phyloP scores from a whole-genome alignment of 805 yeast genomes.

The Kodamaea restingae region DNA sequence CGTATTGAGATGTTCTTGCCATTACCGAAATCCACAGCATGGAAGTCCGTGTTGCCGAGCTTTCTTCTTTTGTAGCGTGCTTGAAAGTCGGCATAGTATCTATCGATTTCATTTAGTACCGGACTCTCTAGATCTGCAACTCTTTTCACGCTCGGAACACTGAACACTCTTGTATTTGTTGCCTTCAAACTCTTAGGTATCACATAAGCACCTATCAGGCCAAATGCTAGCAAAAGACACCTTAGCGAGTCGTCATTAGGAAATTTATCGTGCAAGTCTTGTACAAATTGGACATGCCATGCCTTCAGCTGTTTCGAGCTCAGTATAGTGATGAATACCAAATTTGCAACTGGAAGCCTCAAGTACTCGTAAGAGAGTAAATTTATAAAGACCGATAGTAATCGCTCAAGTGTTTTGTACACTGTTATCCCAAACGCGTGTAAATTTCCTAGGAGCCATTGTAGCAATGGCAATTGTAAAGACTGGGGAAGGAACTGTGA shows the following conservation, averaged over 20 bases:
- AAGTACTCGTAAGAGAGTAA: slow-evolving; percentile 13
- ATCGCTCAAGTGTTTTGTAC: slow-evolving; percentile 2
- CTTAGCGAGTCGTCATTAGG: slow-evolving; percentile 29
- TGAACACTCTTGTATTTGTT: background rate
- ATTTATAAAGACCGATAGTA: slow-evolving; percentile 12
- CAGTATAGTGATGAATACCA: slow-evolving; percentile 10
- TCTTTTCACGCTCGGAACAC: background rate
- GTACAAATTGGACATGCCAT: slow-evolving; percentile 31
- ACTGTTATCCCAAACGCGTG: slow-evolving; percentile 9
- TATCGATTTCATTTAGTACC: background rate
- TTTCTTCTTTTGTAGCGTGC: background rate
- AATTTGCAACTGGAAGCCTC: slow-evolving; percentile 12
- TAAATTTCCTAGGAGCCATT: slow-evolving; percentile 12
- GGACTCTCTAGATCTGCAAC: background rate
- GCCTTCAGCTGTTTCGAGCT: slow-evolving; percentile 8
- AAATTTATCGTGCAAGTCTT: slow-evolving; percentile 25
- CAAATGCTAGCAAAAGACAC: slow-evolving; percentile 2
- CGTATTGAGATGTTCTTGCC: slow-evolving; percentile 12
- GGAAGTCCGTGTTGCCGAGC: slow-evolving; percentile 10
- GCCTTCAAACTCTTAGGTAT: background rate
- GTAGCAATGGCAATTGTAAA: slow-evolving; percentile 9
- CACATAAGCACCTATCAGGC: background rate
- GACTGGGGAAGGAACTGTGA: slow-evolving; percentile 2
- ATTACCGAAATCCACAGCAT: slow-evolving; percentile 10
- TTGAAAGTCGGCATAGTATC: background rate